A percentile compares a stretch with the other conserved stretches of the same genome.
Conservation (phyloP, 768 basidiomycete species). For the Amanita brunnescens region DNA sequence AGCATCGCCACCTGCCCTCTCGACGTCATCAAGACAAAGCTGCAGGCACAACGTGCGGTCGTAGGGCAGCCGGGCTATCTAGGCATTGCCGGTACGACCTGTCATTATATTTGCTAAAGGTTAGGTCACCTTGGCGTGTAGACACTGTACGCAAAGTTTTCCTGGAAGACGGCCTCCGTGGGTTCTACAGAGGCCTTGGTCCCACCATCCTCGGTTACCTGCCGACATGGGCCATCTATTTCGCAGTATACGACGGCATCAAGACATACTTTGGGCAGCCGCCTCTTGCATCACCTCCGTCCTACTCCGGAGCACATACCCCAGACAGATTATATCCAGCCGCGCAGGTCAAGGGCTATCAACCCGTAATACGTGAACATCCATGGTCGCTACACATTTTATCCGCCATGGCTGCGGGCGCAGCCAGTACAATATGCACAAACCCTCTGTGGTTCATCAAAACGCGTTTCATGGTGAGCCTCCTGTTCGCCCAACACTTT, state of each 20-base stretch:
- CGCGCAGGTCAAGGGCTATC: slow-evolving; percentile 79
- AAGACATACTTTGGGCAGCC: slow-evolving; percentile 74
- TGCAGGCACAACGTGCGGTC: slow-evolving; percentile 84
- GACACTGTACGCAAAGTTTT: slow-evolving; percentile 33
- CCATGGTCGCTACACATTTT: slow-evolving; percentile 84
- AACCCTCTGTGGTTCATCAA: slow-evolving; percentile 99
- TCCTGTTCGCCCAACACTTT: slow-evolving; percentile 7
- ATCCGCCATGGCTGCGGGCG: slow-evolving; percentile 95
- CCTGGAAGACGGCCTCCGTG: slow-evolving; percentile 70
- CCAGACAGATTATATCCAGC: slow-evolving; percentile 64
- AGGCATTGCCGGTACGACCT: slow-evolving; percentile 62
- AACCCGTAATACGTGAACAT: slow-evolving; percentile 71
- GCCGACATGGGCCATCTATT: slow-evolving; percentile 99
- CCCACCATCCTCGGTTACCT: slow-evolving; percentile 95
- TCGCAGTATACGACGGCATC: slow-evolving; percentile 94
- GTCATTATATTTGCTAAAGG: background rate
- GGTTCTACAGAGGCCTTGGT: slow-evolving; percentile 93
- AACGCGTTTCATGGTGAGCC: slow-evolving; percentile 90
- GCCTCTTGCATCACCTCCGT: slow-evolving; percentile 30
- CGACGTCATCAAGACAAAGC: slow-evolving; percentile 94
- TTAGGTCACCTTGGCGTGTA: slow-evolving; percentile 12
- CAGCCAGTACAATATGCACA: slow-evolving; percentile 85
- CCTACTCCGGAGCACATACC: slow-evolving; percentile 6
- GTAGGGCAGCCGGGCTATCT: slow-evolving; percentile 66
- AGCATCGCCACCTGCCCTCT: slow-evolving; percentile 94